Evolutionary conservation across 306 rosid genomes (phyloP).

Genomic region (Dalbergia oliveri): DNA sequence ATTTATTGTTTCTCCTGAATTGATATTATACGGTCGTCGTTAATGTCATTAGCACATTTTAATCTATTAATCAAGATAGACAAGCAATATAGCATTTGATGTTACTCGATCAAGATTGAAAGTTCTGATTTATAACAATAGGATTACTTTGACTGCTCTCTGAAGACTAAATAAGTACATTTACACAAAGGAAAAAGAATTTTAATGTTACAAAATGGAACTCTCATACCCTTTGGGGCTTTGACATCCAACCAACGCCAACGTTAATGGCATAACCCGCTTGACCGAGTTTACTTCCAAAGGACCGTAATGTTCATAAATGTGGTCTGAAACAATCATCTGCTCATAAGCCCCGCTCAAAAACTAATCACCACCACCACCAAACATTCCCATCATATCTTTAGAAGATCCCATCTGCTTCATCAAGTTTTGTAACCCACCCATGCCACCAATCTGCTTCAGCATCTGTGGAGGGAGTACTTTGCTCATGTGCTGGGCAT

Average conservation of each 20-base stretch:
- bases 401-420: constrained; percentile 83
- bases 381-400: constrained; percentile 93
- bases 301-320: neutral
- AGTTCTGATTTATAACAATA: neutral
- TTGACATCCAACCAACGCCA: neutral
- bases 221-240: constrained; percentile 6
- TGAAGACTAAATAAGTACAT: constrained; percentile 8
- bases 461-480: constrained; percentile 86
- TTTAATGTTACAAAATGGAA: constrained; percentile 31
- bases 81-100: neutral
- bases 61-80: neutral
- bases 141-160: neutral
- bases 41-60: neutral
- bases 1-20: neutral
- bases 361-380: constrained; percentile 65
- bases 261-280: constrained; percentile 19
- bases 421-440: constrained; percentile 85
- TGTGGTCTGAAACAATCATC: constrained; percentile 32
- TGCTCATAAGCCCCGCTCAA: constrained; percentile 19
- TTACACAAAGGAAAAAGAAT: neutral
- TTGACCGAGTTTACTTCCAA: neutral
- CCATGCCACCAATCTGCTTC: constrained; percentile 87
- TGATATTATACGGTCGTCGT: neutral
- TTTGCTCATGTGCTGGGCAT: constrained; percentile 85
- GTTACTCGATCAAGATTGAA: neutral